Conservation (phyloP, 2,329 filamentous ascomycete species). For the Sporothrix dimorphospora region DNA sequence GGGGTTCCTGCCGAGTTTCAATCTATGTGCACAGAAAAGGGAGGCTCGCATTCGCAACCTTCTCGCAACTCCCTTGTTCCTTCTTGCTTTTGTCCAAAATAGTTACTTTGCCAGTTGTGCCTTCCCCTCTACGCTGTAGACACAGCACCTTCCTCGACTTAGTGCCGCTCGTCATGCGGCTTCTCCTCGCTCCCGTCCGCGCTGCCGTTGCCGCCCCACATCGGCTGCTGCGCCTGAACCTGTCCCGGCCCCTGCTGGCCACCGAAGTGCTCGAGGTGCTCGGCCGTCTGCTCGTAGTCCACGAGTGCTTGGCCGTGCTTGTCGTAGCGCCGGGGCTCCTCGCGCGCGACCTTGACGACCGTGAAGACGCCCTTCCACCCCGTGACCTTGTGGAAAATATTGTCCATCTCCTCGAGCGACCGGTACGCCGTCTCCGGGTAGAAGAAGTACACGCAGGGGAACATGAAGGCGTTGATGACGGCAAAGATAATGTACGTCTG, state of each 20-base stretch:
- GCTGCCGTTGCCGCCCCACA: neutral
- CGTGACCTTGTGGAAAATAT: constrained; percentile 59
- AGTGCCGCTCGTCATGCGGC: neutral
- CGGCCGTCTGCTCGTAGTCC: constrained; percentile 40
- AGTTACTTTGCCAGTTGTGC: neutral
- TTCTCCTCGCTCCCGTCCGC: constrained; percentile 14
- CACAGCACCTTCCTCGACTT: neutral
- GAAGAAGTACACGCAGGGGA: constrained; percentile 56
- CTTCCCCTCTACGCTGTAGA: neutral
- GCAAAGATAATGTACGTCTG: constrained; percentile 60
- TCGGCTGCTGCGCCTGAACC: neutral
- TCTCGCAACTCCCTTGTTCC: neutral
- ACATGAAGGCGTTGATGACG: constrained; percentile 55
- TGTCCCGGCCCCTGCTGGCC: neutral
- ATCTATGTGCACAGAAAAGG: neutral
- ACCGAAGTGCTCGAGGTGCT: constrained; percentile 16
- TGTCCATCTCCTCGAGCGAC: constrained; percentile 70
- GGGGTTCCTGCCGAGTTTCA: neutral
- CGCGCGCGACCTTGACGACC: constrained; percentile 47
- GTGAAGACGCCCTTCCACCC: constrained; percentile 47
- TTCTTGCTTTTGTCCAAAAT: neutral
- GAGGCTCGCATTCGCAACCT: neutral
- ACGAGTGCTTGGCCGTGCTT: constrained; percentile 63
- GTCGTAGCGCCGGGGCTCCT: constrained; percentile 60
- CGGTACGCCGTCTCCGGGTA: constrained; percentile 59